These are phyloP conservation scores for Aspergillus pseudonomiae DNA, from an alignment of 2,329 filamentous ascomycete genomes.

Conservation along the genomic window DNA sequence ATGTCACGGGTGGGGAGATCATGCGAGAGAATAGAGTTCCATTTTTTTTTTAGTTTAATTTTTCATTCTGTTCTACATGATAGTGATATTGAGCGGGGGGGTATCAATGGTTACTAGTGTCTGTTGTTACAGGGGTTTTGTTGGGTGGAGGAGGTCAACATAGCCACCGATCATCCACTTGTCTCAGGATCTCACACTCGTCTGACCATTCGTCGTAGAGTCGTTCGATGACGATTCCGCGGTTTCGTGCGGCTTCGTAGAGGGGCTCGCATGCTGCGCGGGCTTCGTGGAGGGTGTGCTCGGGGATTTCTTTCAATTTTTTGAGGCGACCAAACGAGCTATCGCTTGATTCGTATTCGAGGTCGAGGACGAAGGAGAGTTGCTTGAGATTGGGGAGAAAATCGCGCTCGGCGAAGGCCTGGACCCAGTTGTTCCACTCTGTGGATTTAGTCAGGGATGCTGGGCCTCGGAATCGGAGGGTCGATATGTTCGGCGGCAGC, in stretches of 20 bases:
- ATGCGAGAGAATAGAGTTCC: neutral
- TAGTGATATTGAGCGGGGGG: neutral
- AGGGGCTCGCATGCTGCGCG: slow-evolving; percentile 23
- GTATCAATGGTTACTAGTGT: neutral
- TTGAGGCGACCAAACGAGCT: neutral
- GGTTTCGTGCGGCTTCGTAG: slow-evolving; percentile 16
- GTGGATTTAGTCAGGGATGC: slow-evolving; percentile 21
- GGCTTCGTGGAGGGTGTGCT: slow-evolving; percentile 17
- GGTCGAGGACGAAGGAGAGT: slow-evolving; percentile 29
- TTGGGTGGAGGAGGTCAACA: neutral
- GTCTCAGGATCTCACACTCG: slow-evolving; percentile 5
- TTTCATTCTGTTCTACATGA: neutral
- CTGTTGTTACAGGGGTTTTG: neutral
- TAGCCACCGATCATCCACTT: slow-evolving; percentile 28
- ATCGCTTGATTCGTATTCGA: slow-evolving; percentile 14
- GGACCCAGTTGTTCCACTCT: slow-evolving; percentile 27
- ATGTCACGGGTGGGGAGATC: neutral
- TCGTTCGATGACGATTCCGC: slow-evolving; percentile 22
- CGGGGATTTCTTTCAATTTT: slow-evolving; percentile 6
- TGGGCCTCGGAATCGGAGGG: slow-evolving; percentile 29
- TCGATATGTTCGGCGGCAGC: slow-evolving; percentile 27
- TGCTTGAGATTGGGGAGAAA: slow-evolving; percentile 26
- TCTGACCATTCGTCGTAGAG: slow-evolving; percentile 22
- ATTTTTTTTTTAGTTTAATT: neutral
- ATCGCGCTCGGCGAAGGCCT: slow-evolving; percentile 20